Conservation (phyloP, 768 basidiomycete genomes). For the Auricularia auricula-judae region DNA sequence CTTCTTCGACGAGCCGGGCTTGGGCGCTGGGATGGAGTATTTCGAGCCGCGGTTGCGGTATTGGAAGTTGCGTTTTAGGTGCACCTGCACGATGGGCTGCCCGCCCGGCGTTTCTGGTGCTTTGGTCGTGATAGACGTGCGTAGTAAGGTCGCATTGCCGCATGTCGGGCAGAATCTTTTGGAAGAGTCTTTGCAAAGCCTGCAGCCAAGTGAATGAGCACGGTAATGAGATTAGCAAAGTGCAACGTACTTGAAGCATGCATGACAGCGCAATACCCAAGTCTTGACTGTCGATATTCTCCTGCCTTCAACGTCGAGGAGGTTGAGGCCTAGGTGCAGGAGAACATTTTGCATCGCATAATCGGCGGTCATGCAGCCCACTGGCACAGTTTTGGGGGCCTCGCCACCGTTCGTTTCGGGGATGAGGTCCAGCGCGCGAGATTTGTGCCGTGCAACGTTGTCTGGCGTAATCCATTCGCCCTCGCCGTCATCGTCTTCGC, state of each 20-base stretch:
- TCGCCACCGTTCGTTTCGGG: constrained; percentile 27
- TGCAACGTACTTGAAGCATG: constrained; percentile 88
- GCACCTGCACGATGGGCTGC: constrained; percentile 68
- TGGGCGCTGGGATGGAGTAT: constrained; percentile 86
- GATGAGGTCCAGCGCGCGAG: constrained; percentile 72
- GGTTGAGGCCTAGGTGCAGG: constrained; percentile 84
- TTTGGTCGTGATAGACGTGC: constrained; percentile 81
- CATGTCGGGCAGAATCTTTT: constrained; percentile 98
- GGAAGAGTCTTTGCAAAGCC: constrained; percentile 89
- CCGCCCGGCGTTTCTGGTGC: constrained; percentile 46
- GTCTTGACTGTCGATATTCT: constrained; percentile 84
- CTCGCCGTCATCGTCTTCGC: constrained; percentile 62
- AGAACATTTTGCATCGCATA: constrained; percentile 99
- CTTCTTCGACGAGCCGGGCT: constrained; percentile 76
- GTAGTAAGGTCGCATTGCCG: constrained; percentile 82
- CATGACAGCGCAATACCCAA: constrained; percentile 95
- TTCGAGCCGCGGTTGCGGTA: constrained; percentile 85
- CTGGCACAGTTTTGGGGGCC: constrained; percentile 36
- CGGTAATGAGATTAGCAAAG: constrained; percentile 1
- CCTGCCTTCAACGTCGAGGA: constrained; percentile 86
- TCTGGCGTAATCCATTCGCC: constrained; percentile 96
- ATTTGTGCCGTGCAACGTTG: constrained; percentile 80
- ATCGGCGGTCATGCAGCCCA: constrained; percentile 96
- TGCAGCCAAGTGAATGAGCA: constrained; percentile 20
- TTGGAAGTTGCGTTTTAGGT: constrained; percentile 94